Evolutionary conservation across 2,329 filamentous ascomycete species (phyloP).

Genomic region (Claviceps arundinis): DNA sequence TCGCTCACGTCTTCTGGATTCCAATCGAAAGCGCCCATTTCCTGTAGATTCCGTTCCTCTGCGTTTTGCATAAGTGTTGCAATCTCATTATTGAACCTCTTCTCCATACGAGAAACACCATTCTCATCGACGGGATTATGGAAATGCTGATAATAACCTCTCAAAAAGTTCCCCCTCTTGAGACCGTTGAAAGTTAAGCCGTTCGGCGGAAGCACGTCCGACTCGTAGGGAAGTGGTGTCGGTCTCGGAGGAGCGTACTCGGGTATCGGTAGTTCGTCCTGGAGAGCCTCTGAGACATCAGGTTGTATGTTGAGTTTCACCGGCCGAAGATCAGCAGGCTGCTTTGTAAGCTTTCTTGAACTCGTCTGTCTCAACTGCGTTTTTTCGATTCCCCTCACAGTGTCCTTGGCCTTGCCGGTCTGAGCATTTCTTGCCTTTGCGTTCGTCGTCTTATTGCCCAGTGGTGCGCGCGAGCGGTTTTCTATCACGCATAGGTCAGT

Average conservation of each 20-base stretch:
- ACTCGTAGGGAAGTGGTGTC: conserved; percentile 52
- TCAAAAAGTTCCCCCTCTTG: conserved; percentile 44
- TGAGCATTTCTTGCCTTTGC: conserved; percentile 63
- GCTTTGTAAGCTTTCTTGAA: conserved; percentile 45
- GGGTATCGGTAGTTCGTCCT: conserved; percentile 67
- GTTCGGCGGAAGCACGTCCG: conserved; percentile 50
- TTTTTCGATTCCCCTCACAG: conserved; percentile 47
- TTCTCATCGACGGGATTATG: conserved; percentile 53
- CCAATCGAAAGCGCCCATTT: conserved; percentile 51
- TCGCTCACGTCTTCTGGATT: conserved; percentile 43
- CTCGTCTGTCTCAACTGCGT: conserved; percentile 46
- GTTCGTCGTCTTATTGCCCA: conserved; percentile 95
- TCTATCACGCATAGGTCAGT: conserved; percentile 12
- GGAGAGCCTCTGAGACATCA: conserved; percentile 29
- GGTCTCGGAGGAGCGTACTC: conserved; percentile 79
- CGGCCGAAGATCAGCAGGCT: conserved; percentile 35
- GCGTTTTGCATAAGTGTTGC: conserved; percentile 39
- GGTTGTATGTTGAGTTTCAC: conserved; percentile 52
- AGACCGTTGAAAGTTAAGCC: conserved; percentile 43
- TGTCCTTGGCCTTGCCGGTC: conserved; percentile 49
- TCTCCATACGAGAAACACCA: conserved; percentile 49
- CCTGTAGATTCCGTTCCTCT: conserved; percentile 53
- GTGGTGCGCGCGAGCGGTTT: conserved; percentile 55
- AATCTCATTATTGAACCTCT: conserved; percentile 42
- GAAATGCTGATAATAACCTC: conserved; percentile 48